These are phyloP conservation scores for Penicillium oxalicum DNA, from an alignment of 2,329 filamentous ascomycete genomes.

Conservation along the genomic window DNA sequence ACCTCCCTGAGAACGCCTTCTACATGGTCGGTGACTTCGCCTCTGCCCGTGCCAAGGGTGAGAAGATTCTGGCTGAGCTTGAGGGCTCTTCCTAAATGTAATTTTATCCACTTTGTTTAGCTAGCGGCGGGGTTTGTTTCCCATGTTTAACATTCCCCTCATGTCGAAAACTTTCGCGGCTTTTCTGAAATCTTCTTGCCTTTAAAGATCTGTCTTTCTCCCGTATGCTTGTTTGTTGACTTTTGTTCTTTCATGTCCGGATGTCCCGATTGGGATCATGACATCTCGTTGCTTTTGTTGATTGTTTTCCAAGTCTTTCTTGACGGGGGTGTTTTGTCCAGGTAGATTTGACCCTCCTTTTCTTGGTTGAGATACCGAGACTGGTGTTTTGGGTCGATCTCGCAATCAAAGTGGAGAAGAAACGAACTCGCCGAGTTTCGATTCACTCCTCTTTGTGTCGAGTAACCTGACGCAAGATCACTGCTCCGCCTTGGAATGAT, in stretches of 20 bases:
- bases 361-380: too few relatives aligned
- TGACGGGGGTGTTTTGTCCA: too few relatives aligned
- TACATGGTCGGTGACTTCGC: slow-evolving; percentile 99
- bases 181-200: slow-evolving; percentile 6
- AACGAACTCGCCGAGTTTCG: too few relatives aligned
- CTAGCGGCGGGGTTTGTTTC: slow-evolving; percentile 28
- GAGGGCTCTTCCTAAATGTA: slow-evolving; percentile 53
- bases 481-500: too few relatives aligned
- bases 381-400: too few relatives aligned
- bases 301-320: too few relatives aligned
- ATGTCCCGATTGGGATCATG: slow-evolving; percentile 5
- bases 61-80: slow-evolving; percentile 98
- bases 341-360: too few relatives aligned
- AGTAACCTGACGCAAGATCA: too few relatives aligned
- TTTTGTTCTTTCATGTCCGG: slow-evolving; percentile 5
- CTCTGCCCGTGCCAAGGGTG: slow-evolving; percentile 90
- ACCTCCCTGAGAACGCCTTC: slow-evolving; percentile 86
- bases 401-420: too few relatives aligned
- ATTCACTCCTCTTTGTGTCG: too few relatives aligned
- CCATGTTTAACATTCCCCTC: slow-evolving; percentile 9
- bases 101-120: slow-evolving; percentile 34
- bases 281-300: too few relatives aligned
- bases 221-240: neutral
- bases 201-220: slow-evolving; percentile 1
- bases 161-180: slow-evolving; percentile 12